Base-by-base conservation (phyloP, 1,284 basidiomycete genomes). In the Pisolithus thermaeus region DNA sequence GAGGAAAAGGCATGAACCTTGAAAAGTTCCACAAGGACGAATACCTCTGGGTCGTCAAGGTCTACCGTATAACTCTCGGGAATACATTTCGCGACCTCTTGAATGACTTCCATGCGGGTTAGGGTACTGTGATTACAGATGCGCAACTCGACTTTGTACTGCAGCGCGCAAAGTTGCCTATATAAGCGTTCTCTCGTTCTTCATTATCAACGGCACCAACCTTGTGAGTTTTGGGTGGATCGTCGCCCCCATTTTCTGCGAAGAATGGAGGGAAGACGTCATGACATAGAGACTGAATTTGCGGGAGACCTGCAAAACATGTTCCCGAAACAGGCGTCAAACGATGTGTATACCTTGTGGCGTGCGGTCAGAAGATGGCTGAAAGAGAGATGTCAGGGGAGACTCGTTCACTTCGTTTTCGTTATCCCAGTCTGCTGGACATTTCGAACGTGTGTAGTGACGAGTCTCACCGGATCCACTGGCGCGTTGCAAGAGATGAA, bases 141-240 rank as follows among this genome's bases (percentile, higher is more conserved):
- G 47, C 83, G 76, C 40, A 88, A 61, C 58, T 91, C 88, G 41
- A 91, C 80, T 63, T 90, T 90, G 71, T 88, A 91, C 89, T 91
- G 55, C 20, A 43, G 4, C 14, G 46, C 23, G 40, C 7, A 35
- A 25, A 1, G 32, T 41, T 6, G 7, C 25, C 5, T 7, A 27
- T 2, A 27, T 41, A 39, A 54, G 40, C 7, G 27, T 44, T 23
- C 37, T 8, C 12, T 12, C 12, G 4, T 14, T 35, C 12, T 12
- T 35, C 20, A 7, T 23, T 16, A 2, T 40, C 28, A 6, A 48
- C 20, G 28, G 6, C 0, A 16, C 54, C 25, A 11, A 55, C 63
- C 77, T 80, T 56, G 67, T 80, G 59, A 72, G 81, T 52, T 67
- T 68, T 56, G 27, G 55, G 37, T 9, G 50, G 32, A 7, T 53